Conservation (phyloP, 352 stramenopile genomes). For the Globisporangium cylindrosporum region DNA sequence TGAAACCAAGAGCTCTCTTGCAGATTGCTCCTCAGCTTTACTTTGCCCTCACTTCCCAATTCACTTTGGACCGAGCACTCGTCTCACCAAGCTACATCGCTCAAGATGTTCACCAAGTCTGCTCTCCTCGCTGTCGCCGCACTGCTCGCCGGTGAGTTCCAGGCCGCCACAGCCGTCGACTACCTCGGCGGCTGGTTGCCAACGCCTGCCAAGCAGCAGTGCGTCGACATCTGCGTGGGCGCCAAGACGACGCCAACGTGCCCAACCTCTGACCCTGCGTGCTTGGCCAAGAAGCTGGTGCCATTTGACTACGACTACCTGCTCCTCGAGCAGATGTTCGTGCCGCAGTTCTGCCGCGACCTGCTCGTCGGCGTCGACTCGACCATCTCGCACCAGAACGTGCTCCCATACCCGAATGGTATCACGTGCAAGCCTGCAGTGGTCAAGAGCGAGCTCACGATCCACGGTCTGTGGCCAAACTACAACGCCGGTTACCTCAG, state of each 20-base stretch:
- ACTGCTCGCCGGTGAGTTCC: constrained; percentile 6
- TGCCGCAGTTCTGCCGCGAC: constrained; percentile 82
- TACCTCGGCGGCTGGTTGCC: constrained; percentile 66
- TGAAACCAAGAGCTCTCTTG: not conserved
- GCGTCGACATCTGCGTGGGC: constrained; percentile 72
- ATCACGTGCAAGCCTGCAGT: constrained; percentile 42
- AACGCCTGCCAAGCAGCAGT: constrained; percentile 41
- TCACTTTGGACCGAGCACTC: not conserved
- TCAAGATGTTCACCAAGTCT: constrained; percentile 17
- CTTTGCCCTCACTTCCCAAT: not conserved
- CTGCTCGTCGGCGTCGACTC: constrained; percentile 50
- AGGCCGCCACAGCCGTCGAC: constrained; percentile 29
- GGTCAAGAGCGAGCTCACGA: constrained; percentile 58
- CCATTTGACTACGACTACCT: constrained; percentile 77
- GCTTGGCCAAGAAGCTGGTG: constrained; percentile 56
- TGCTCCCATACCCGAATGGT: constrained; percentile 55
- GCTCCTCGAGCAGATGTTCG: constrained; percentile 72
- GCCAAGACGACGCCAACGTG: constrained; percentile 55
- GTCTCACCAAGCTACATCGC: not conserved
- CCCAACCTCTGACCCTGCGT: constrained; percentile 36
- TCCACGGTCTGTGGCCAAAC: constrained; percentile 78
- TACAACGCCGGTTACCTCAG: constrained; percentile 68
- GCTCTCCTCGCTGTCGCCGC: constrained; percentile 11
- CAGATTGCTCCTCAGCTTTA: too few species aligned
- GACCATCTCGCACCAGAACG: constrained; percentile 71